A percentile compares a stretch with the other conserved stretches of the same genome.
Conservation (phyloP, 192 early-diverging fungal species). For the Gonapodya prolifera region DNA sequence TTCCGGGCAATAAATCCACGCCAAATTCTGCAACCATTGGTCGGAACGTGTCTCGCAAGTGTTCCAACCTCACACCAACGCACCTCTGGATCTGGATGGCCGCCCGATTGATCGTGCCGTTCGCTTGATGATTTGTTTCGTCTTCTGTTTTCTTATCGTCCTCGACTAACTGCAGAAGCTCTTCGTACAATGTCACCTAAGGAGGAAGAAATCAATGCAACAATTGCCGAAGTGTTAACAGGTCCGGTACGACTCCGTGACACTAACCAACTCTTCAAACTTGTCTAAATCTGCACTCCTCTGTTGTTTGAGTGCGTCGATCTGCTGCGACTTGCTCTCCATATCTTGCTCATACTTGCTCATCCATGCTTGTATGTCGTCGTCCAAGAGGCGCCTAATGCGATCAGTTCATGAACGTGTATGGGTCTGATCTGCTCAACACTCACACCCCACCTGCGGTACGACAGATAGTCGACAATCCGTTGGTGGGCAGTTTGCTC, state of each 20-base stretch:
- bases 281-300: conserved; percentile 34
- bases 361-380: conserved; percentile 51
- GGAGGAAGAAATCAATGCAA: not conserved
- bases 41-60: no score
- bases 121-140: not conserved
- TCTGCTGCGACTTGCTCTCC: conserved; percentile 33
- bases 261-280: conserved; percentile 36
- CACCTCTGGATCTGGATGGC: not conserved
- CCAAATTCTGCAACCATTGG: not conserved
- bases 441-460: not conserved
- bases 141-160: not conserved
- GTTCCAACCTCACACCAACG: no score
- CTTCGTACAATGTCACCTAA: not conserved
- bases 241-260: not conserved
- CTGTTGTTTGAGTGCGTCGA: conserved; percentile 36
- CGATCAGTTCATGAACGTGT: not conserved
- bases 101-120: not conserved
- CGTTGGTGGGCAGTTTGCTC: conserved; percentile 34
- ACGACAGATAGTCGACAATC: conserved; percentile 35
- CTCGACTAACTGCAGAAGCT: not conserved
- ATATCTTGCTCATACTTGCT: conserved; percentile 47
- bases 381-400: conserved; percentile 21
- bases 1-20: not conserved
- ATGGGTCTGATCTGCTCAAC: no score
- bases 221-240: not conserved